Percentiles rank a stretch among this genome's conserved stretches.
Evolutionary conservation across 495 filamentous ascomycete genomes (phyloP).

Genomic region (Trichoderma gamsii): DNA sequence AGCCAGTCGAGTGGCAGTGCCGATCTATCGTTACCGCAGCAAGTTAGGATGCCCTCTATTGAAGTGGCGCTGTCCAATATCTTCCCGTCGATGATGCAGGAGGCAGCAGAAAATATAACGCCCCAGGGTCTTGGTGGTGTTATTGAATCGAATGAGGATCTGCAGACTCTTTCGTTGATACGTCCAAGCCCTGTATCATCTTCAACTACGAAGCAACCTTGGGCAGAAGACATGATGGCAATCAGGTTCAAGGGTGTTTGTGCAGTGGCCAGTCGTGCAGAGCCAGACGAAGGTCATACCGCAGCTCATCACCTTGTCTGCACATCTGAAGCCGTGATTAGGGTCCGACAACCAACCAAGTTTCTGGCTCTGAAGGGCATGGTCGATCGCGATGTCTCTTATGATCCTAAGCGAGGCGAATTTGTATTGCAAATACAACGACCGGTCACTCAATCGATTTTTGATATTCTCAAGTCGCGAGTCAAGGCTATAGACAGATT

Average conservation of each 20-base stretch:
- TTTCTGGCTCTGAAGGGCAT: constrained; percentile 44
- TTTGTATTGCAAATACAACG: constrained; percentile 55
- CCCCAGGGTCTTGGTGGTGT: background rate
- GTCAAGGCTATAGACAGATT: constrained; percentile 58
- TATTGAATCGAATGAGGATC: background rate
- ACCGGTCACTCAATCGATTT: constrained; percentile 49
- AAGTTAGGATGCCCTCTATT: constrained; percentile 40
- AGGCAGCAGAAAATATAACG: background rate
- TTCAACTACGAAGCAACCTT: constrained; percentile 21
- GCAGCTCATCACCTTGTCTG: constrained; percentile 16
- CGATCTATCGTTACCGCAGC: constrained; percentile 26
- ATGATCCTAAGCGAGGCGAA: constrained; percentile 48
- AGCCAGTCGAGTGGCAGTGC: constrained; percentile 23
- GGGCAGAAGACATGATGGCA: constrained; percentile 51
- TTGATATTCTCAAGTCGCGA: constrained; percentile 48
- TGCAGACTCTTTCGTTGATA: background rate
- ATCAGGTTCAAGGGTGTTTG: constrained; percentile 46
- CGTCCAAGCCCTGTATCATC: background rate
- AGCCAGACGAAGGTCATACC: constrained; percentile 20
- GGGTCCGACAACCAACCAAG: constrained; percentile 28
- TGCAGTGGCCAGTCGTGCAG: constrained; percentile 21
- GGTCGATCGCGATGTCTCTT: constrained; percentile 54
- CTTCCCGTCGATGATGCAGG: constrained; percentile 23
- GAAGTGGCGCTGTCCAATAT: constrained; percentile 40
- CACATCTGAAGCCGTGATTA: constrained; percentile 2